Evolutionary conservation across 257 asterid species (phyloP), one percentile per base, ranked within the genome.

Genomic region (Rhazya stricta): DNA sequence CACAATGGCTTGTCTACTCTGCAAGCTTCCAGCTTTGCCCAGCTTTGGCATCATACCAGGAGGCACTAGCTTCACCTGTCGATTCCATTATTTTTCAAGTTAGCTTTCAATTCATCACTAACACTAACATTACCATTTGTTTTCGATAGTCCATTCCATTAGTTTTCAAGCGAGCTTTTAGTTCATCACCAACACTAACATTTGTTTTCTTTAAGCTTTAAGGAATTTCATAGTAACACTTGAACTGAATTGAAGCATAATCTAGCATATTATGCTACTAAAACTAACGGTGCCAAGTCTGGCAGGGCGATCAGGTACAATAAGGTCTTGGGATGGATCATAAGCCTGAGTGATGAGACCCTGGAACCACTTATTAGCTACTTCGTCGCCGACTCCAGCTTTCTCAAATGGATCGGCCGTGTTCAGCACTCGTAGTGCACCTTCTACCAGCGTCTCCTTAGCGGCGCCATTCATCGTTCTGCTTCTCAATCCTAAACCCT

Each of bases 1-100:
- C 76, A 94, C 93, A 80, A 94, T 84, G 66, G 98, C 97, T 81
- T 89, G 97, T 71, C 98, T 89, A 77, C 98, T 94, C 78, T 92
- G 97, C 81, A 92, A 87, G 83, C 97, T 94, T 85, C 98, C 98
- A 25, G 90, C 98, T 85, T 84, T 94, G 68, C 97, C 97, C 79
- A 94, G 92, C 84, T 94, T 94, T 34, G 97, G 97, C 97, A 94
- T 94, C 88, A 91, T 92, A 74, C 97, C 76, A 12, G 98, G 96
- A 1, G 98, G 84, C 76, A 94, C 98, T 73, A 91, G 81, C 89
- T 87, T 90, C 84, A 94, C 96, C 98, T 94, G 88, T 78, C 70
- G 71, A 73, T 34, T 78, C 21, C 27, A 53, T 62, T 48, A 50
- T n/a, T 30, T 11, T n/a, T 37, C 79, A 51, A 45, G 32, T 76